Base-by-base conservation (phyloP, 2,329 filamentous ascomycete species). In the Ceratocystiopsis brevicomis region DNA sequence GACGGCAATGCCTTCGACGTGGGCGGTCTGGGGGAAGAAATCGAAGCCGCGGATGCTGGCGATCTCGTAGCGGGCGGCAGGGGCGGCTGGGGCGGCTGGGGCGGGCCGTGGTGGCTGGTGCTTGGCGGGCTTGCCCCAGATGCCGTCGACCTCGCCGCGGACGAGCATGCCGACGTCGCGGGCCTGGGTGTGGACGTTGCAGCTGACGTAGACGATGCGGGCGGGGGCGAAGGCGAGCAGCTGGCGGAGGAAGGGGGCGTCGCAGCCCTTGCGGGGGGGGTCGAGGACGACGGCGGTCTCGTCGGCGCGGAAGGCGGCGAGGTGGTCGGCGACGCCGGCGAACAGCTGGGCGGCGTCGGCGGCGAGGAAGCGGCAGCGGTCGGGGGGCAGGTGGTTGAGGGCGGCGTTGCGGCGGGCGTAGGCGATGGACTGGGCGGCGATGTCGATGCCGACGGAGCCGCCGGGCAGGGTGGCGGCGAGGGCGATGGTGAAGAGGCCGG, bases 121-220 rank as follows among this genome's bases (percentile, higher is more conserved):
- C 17, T 19, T 16, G 6, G 9, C n/a, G 16, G 52, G 40, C 53
- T 64, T 54, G 17, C 48, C 13, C 53, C 36, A 35, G 3, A 56
- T 47, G 47, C 56, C 53, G 3, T 53, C 53, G 39, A 59, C 58
- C 53, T 73, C 61, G 0, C 87, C 86, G 34, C 79, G 70, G 1
- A 96, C 85, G 53, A 98, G 62, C 48, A 88, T 75, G 0, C 87
- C 90, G 1, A 98, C 78, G 60, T 98, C 90, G 43, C 90, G 67
- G 14, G 90, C 90, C 68, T 96, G 90, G 10, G 88, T 96, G 57
- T 98, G 90, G 50, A 98, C 90, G 55, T 98, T 98, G 54, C 90
- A 98, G 56, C 83, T 93, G 37, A 98, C 88, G 58, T 98, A 98
- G 5, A 94, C 76, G 12, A 98, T 75, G 46, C 90, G 69, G 49